phyloP scores from a whole-genome alignment of 805 yeast species.

The Tetrapisispora arboricola region DNA sequence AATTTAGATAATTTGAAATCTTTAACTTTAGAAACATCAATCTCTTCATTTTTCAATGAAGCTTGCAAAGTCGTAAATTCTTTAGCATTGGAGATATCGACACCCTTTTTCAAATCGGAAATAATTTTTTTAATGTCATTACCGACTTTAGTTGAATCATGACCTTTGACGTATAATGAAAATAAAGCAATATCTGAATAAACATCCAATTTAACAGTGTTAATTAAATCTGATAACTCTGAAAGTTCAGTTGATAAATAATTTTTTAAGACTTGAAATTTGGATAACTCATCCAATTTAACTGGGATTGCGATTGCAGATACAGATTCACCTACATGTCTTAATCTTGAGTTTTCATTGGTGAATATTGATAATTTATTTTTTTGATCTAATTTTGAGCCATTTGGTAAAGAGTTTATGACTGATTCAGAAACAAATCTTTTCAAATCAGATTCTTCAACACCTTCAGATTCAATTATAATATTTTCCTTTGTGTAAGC shows the following conservation, averaged over 20 bases:
- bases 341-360: slow-evolving; percentile 53
- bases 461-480: slow-evolving; percentile 63
- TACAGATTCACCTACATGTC: slow-evolving; percentile 51
- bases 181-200: slow-evolving; percentile 78
- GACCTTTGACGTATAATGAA: slow-evolving; percentile 54
- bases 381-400: slow-evolving; percentile 31
- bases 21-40: slow-evolving; percentile 31
- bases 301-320: slow-evolving; percentile 80
- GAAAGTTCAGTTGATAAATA: slow-evolving; percentile 53
- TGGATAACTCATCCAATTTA: slow-evolving; percentile 47
- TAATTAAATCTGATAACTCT: slow-evolving; percentile 41
- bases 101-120: slow-evolving; percentile 41
- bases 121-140: slow-evolving; percentile 52
- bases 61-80: slow-evolving; percentile 39
- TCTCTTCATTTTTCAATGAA: slow-evolving; percentile 33
- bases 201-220: slow-evolving; percentile 44
- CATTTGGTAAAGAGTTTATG: slow-evolving; percentile 46
- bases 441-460: slow-evolving; percentile 57
- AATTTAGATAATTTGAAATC: slow-evolving; percentile 46
- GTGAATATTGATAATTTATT: slow-evolving; percentile 47
- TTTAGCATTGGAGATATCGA: slow-evolving; percentile 49
- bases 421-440: slow-evolving; percentile 60
- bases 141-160: slow-evolving; percentile 48
- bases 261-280: slow-evolving; percentile 61
- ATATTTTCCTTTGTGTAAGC: slow-evolving; percentile 65